Base-by-base conservation (phyloP, 2,329 filamentous ascomycete species). In the Drechslerella stenobrocha region DNA sequence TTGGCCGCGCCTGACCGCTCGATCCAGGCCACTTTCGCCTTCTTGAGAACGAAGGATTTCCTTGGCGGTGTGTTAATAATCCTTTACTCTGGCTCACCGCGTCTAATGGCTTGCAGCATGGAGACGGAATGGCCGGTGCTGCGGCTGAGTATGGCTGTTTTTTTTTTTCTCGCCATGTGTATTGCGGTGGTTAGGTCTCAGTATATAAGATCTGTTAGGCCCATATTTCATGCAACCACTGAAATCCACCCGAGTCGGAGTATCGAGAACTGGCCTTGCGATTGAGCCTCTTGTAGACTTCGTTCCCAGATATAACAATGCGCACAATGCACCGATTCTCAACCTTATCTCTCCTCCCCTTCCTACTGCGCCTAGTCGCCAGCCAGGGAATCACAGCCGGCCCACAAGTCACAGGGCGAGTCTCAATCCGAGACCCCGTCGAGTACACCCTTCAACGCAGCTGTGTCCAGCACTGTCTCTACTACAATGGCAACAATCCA, bases 391-490 rank as follows among this genome's bases (percentile, higher is more conserved):
- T 53, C 15, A 48, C 52, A 22, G 13, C 9, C 9, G 30, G 13
- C 5, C 50, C 45, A 24, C 46, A 57, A 26, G 44, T 34, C 22
- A 52, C 52, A 5, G 42, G 15, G 11, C 2, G 5, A 11, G 53
- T 50, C n/a, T 26, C 47, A 6, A 53, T 58, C 24, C n/a, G 24
- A 4, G 15, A n/a, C 13, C 28, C 24, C 18, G 8, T 59, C n/a
- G 53, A 58, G 15, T 59, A 66, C 20, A 66, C 24, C 1, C 48
- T 59, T 7, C 42, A 48, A n/a, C 61, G 73, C 18, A 65, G 63
- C 8, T 74, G 73, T 44, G 73, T 73, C 11, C 52, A 47, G 2
- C 70, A 69, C n/a, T 74, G 73, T 34, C 50, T 74, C 22, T 59
- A 67, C 22, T 72, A 73, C 61, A 72, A 71, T 24, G 73, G 73